phyloP scores from a whole-genome alignment of 2,329 filamentous ascomycete species.

The Coniochaeta hoffmannii region DNA sequence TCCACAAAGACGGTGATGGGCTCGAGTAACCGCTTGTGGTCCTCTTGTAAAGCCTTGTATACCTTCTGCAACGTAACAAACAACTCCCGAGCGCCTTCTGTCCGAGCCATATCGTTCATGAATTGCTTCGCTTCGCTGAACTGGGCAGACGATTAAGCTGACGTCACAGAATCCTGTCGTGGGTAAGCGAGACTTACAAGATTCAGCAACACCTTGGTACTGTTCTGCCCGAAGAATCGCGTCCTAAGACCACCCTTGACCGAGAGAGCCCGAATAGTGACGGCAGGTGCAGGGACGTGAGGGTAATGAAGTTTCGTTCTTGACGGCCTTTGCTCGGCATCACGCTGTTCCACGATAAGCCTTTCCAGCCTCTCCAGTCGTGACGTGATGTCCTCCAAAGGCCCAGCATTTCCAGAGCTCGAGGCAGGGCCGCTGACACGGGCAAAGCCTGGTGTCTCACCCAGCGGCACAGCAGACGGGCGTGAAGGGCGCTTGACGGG shows the following conservation, averaged over 20 bases:
- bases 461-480: neutral
- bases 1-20: conserved; percentile 51
- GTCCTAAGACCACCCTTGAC: conserved; percentile 41
- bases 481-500: conserved; percentile 7
- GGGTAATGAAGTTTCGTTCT: conserved; percentile 9
- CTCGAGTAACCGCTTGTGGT: conserved; percentile 36
- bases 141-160: conserved; percentile 20
- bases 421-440: neutral
- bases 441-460: neutral
- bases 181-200: conserved; percentile 30
- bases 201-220: conserved; percentile 44
- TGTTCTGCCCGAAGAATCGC: conserved; percentile 46
- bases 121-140: conserved; percentile 48
- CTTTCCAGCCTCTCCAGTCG: conserved; percentile 49
- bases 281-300: conserved; percentile 20
- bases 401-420: neutral
- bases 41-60: conserved; percentile 38
- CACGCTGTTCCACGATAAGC: conserved; percentile 29
- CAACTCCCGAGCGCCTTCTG: conserved; percentile 32
- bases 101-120: conserved; percentile 32
- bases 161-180: neutral
- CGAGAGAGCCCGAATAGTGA: conserved; percentile 41
- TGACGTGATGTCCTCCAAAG: conserved; percentile 39
- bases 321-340: neutral
- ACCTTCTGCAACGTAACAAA: conserved; percentile 38